Base-by-base conservation (phyloP, 352 stramenopile species). In the Globisporangium lucens region DNA sequence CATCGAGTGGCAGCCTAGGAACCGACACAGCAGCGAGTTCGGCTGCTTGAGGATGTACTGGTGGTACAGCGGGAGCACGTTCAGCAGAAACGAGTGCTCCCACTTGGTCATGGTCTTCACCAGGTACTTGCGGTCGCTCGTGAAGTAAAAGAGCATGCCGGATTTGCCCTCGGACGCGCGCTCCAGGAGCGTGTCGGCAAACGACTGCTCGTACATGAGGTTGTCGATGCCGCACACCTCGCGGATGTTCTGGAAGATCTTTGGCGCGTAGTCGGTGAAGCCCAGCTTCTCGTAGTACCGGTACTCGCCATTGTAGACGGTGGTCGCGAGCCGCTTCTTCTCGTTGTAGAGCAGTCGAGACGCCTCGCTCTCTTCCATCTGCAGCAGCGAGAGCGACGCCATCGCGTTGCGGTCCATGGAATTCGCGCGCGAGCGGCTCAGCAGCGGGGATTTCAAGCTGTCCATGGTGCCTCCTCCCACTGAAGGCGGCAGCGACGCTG, bases 91-190 rank as follows among this genome's bases (percentile, higher is more conserved):
- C 55, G 83, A 89, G 65, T 96, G 86, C 72, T 96, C 88, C 63
- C 80, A 83, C 75, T 96, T 94, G 41, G 87, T 93, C 88, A 96
- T 94, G 2, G 86, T 96, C 77, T 96, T 96, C 63, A 96, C 88
- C 6, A 96, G 71, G 63, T 94, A 96, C 75, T 84, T 84, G 52
- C 85, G 80, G 66, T 94, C 85, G 61, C 82, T 94, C 6, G 88
- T 92, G 60, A 94, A 96, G 78, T 96, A 96, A 55, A 96, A 96
- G 4, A 96, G 69, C 83, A 93, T 94, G 10, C 88, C 88, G 0
- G 85, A 94, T 68, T 96, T 96, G 65, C 88, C 88, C 64, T 94
- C 86, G 0, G 88, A 93, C 51, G 85, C 88, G 41, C 83, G 85
- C 57, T 95, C 88, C 33, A 91, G 70, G 12, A 95, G 73, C n/a